Base-by-base conservation (phyloP, 2,329 filamentous ascomycete genomes). In the Tolypocladium endophyticum region DNA sequence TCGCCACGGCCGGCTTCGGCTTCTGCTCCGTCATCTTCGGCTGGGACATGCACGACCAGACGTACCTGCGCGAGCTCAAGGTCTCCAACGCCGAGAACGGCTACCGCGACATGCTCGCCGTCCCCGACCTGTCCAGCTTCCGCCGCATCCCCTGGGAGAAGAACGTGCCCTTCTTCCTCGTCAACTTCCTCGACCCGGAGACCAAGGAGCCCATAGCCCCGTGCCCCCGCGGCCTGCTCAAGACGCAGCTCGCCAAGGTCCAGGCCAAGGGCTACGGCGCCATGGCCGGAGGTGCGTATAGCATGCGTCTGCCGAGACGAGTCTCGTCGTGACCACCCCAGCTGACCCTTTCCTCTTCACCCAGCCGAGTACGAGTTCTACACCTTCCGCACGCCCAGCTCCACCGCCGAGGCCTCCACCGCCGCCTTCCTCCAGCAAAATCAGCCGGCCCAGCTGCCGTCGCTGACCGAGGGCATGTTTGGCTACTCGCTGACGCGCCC, bases 1-100 rank as follows among this genome's bases (percentile, higher is more conserved):
- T 96, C 58, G 87, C 87, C n/a, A 75, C 83, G 50, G 82, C 85
- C 53, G 92, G 92, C 57, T 96, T 96, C 67, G 92, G 92, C 58
- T 96, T 96, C 79, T 96, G 92, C 79, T 94, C 89, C 25, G 91
- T 96, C 65, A 86, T 96, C 64, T 96, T 96, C 69, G 92, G 92
- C 71, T 96, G 92, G 92, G 92, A 97, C 74, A 96, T 96, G 90
- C 92, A 97, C 74, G 92, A 97, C 70, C 81, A 86, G 77, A 95
- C 90, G 14, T 97, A 96, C 73, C 87, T 90, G 72, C 85, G 82
- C 67, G 92, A 96, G 75, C 83, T 96, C 64, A 83, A 84, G 69
- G 88, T 96, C 72, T 94, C 90, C 75, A 96, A 96, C 76, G 89
- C 89, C 66, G 87, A 90, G 69, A 96, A 96, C 71, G 92, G 92